Evolutionary conservation across 495 filamentous ascomycete genomes (phyloP).

Genomic region (Parmelia sp.): DNA sequence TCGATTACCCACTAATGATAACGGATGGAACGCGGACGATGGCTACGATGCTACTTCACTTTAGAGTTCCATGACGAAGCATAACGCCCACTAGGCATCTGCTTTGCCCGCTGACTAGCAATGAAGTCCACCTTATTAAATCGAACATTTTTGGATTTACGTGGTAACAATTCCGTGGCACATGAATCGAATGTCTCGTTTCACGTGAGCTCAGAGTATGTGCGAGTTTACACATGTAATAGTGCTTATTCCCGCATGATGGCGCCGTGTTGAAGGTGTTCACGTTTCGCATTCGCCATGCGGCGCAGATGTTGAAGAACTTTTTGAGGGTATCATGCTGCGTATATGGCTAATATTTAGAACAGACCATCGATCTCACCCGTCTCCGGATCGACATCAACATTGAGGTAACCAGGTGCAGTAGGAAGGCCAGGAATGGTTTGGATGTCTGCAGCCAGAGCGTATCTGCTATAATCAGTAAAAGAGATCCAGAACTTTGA

Average conservation of each 20-base stretch:
- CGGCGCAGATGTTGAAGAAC: constrained; percentile 14
- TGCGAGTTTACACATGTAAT: neutral
- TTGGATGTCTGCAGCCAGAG: constrained; percentile 93
- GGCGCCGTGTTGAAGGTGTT: constrained; percentile 17
- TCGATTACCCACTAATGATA: neutral
- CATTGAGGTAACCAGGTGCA: constrained; percentile 91
- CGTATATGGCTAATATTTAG: constrained; percentile 38
- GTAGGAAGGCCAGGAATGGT: constrained; percentile 96
- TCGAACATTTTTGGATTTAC: too few species aligned
- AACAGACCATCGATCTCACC: constrained; percentile 96
- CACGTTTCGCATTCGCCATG: neutral
- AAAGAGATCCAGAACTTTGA: neutral
- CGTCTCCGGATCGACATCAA: constrained; percentile 87
- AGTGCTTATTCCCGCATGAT: neutral
- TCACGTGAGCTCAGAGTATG: neutral
- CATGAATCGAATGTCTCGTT: too few species aligned
- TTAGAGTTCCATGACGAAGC: neutral
- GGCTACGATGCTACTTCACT: neutral
- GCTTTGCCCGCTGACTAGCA: too few species aligned
- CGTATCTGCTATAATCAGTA: constrained; percentile 55
- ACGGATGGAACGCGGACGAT: neutral
- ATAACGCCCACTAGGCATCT: neutral
- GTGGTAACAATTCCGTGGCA: too few species aligned
- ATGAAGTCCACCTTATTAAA: too few species aligned
- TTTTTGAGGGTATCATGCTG: neutral